phyloP scores from a whole-genome alignment of 345 rosid genomes.

The Aurinia saxatilis region DNA sequence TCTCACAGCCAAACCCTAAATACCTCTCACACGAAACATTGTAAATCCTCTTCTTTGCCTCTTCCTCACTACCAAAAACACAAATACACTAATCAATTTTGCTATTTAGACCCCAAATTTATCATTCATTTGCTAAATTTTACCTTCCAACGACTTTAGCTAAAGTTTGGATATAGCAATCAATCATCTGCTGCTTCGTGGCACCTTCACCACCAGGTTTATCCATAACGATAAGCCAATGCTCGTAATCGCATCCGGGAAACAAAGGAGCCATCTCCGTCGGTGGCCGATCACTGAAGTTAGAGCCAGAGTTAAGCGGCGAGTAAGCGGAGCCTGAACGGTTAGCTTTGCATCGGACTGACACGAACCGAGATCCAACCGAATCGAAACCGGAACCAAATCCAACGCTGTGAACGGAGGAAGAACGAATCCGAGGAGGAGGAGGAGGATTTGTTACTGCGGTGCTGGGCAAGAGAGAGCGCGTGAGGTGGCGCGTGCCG shows the following conservation, averaged over 20 bases:
- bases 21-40: slow-evolving; percentile 97
- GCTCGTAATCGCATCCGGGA: slow-evolving; percentile 90
- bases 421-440: slow-evolving; percentile 36
- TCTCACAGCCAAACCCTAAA: slow-evolving; percentile 89
- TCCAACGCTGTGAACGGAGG: slow-evolving; percentile 37
- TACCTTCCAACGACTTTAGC: slow-evolving; percentile 84
- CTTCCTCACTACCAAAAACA: slow-evolving; percentile 57
- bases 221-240: slow-evolving; percentile 97
- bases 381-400: slow-evolving; percentile 29
- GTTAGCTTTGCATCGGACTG: slow-evolving; percentile 65
- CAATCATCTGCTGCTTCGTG: slow-evolving; percentile 91
- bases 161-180: slow-evolving; percentile 71
- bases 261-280: slow-evolving; percentile 95
- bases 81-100: not conserved
- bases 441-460: slow-evolving; percentile 12
- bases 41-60: slow-evolving; percentile 83
- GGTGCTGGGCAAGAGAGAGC: slow-evolving; percentile 27
- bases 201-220: slow-evolving; percentile 90
- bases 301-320: slow-evolving; percentile 81
- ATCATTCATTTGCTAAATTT: not conserved
- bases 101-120: not conserved
- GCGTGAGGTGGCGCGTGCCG: slow-evolving; percentile 41
- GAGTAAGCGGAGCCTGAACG: slow-evolving; percentile 79
- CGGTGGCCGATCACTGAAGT: slow-evolving; percentile 90
- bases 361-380: slow-evolving; percentile 28